Evolutionary conservation across 2,329 filamentous ascomycete species (phyloP).

Genomic region (Beauveria rudraprayagi): DNA sequence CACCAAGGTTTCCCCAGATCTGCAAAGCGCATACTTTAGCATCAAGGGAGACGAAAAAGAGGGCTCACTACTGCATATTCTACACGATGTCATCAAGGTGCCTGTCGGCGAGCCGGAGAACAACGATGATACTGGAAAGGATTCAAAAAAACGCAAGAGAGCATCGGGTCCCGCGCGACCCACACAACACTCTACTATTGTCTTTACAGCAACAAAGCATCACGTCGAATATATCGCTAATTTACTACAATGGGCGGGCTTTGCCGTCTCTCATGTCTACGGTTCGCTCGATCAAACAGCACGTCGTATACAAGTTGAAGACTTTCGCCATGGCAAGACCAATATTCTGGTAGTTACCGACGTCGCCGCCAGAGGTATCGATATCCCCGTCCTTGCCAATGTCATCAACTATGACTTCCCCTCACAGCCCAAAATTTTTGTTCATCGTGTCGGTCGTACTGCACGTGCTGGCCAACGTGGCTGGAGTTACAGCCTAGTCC

Average conservation of each 20-base stretch:
- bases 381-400: conserved; percentile 92
- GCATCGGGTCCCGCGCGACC: conserved; percentile 57
- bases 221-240: conserved; percentile 88
- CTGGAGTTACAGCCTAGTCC: conserved; percentile 90
- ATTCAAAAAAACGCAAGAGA: conserved; percentile 67
- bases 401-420: conserved; percentile 99
- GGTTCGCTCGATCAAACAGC: conserved; percentile 91
- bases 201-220: conserved; percentile 93
- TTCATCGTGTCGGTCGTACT: conserved; percentile 92
- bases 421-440: conserved; percentile 90
- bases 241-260: conserved; percentile 73
- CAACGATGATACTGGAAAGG: conserved; percentile 36
- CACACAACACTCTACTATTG: conserved; percentile 84
- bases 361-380: conserved; percentile 91
- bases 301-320: conserved; percentile 82
- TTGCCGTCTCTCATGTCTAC: conserved; percentile 88
- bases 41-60: conserved; percentile 93
- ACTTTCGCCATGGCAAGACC: conserved; percentile 75
- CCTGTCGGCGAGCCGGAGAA: conserved; percentile 57
- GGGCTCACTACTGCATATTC: conserved; percentile 77
- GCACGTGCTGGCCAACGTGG: conserved; percentile 87
- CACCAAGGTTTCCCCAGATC: conserved; percentile 88
- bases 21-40: conserved; percentile 92
- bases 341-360: conserved; percentile 95
- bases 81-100: conserved; percentile 89